Conservation (phyloP, 257 asterid species). For the Craterostigma plantagineum region DNA sequence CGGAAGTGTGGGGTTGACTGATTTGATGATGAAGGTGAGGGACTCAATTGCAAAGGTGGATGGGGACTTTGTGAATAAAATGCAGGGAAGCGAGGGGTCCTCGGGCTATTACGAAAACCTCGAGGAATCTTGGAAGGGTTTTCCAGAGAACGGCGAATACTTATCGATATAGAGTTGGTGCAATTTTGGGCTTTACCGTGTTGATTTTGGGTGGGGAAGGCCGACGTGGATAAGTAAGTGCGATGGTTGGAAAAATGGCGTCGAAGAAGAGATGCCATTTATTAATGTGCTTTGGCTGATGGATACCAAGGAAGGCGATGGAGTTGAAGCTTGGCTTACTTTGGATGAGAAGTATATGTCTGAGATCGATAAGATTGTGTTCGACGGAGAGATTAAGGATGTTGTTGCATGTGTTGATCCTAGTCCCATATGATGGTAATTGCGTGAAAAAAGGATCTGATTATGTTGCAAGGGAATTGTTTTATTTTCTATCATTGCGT, state of each 20-base stretch:
- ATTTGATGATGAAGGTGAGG: slow-evolving; percentile 14
- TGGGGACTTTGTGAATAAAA: slow-evolving; percentile 14
- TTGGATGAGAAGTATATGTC: slow-evolving; percentile 12
- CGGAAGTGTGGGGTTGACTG: slow-evolving; percentile 6
- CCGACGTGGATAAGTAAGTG: slow-evolving; percentile 23
- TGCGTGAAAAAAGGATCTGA: too few species aligned
- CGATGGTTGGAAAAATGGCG: slow-evolving; percentile 12
- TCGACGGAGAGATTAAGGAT: slow-evolving; percentile 13
- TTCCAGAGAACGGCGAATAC: slow-evolving; percentile 14
- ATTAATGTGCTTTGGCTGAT: slow-evolving; percentile 22
- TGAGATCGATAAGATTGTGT: slow-evolving; percentile 7
- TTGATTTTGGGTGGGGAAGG: slow-evolving; percentile 28
- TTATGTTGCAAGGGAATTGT: too few species aligned
- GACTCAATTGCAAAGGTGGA: slow-evolving; percentile 13
- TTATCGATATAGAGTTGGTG: slow-evolving; percentile 33
- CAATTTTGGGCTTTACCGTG: slow-evolving; percentile 19
- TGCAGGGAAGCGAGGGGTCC: slow-evolving; percentile 19
- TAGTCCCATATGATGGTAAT: slow-evolving; percentile 12
- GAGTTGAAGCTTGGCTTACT: slow-evolving; percentile 29
- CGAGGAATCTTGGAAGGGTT: slow-evolving; percentile 12
- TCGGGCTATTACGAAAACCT: slow-evolving; percentile 18
- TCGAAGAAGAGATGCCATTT: slow-evolving; percentile 16
- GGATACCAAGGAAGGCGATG: slow-evolving; percentile 22
- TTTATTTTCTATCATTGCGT: too few species aligned
- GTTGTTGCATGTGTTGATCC: slow-evolving; percentile 22